A percentile compares a stretch with the other conserved stretches of the same genome.
Evolutionary conservation across 2,329 filamentous ascomycete genomes (phyloP).

Genomic region (Apiospora phragmitis): DNA sequence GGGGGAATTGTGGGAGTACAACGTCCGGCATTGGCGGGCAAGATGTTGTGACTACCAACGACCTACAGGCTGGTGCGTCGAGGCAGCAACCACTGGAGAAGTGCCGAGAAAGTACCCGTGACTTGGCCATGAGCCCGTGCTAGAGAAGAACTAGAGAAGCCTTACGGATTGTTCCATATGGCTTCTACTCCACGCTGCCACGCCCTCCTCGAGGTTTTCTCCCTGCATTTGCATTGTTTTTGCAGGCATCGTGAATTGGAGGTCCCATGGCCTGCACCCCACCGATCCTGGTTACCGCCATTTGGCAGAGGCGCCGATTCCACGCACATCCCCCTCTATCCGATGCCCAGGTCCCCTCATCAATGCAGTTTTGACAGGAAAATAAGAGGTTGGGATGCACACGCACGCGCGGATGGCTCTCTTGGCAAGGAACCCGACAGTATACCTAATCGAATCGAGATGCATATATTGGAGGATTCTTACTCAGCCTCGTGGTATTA

Average conservation of each 20-base stretch:
- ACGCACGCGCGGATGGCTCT: background rate
- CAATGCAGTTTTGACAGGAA: background rate
- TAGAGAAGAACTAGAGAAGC: background rate
- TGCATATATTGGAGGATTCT: background rate
- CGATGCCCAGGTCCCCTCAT: background rate
- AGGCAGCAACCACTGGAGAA: background rate
- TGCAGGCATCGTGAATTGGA: slow-evolving; percentile 6
- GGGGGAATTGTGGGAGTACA: background rate
- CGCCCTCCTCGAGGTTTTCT: background rate
- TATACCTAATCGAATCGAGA: background rate
- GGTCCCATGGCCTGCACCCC: background rate
- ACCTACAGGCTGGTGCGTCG: background rate
- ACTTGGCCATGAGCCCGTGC: background rate
- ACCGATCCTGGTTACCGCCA: slow-evolving; percentile 10
- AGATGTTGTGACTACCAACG: background rate
- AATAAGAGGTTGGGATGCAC: slow-evolving; percentile 3
- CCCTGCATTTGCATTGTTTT: background rate
- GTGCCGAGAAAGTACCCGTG: background rate
- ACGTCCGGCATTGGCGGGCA: background rate
- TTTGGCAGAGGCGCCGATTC: slow-evolving; percentile 5
- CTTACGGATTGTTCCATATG: slow-evolving; percentile 12
- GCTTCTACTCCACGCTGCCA: slow-evolving; percentile 10
- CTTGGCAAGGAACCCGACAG: background rate
- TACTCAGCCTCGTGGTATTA: background rate
- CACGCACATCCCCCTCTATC: slow-evolving; percentile 3